Evolutionary conservation across 768 basidiomycete genomes (phyloP), one percentile per base, ranked within the genome.

Genomic region (Boletus reticulatus): DNA sequence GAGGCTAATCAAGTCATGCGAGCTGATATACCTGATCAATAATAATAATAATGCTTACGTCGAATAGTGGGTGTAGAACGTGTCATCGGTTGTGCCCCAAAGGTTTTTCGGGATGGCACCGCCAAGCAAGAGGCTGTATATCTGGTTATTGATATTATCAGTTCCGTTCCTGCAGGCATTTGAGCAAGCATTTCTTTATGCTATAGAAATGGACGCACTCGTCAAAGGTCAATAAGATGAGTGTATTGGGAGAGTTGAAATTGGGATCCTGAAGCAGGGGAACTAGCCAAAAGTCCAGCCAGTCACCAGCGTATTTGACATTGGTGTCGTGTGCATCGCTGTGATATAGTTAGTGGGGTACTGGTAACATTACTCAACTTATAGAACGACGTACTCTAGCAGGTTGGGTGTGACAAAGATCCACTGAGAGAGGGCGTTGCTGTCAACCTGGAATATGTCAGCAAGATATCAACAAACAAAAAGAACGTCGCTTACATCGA

Each of bases 41-140:
- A 37, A 31, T 11, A 9, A 13, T 5, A 16, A 1, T 12, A 14
- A 34, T 34, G 4, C 68, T 66, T 45, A 72, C 43, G 70, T 62
- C 4, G 83, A 84, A 70, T 84, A 86, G 67, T 87, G 85, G 2
- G 80, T 80, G 68, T 87, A 85, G 71, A 78, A 84, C 6, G 75
- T 79, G 41, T 66, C 32, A 69, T 87, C 85, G 12, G 67, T 75
- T 2, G 77, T 82, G 24, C 78, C 78, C 20, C 67, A 57, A 20
- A 80, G 66, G 11, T 57, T 43, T 13, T 62, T 24, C 3, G 83
- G 84, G 24, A 85, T 60, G 19, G 73, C 80, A 34, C 69, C 71
- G 41, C 80, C 79, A 36, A 81, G 65, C 24, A 83, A 68, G 44
- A 83, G 37, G 5, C 75, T 64, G 55, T 68, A 77, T 43, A 86